Evolutionary conservation across 768 basidiomycete genomes (phyloP).

Genomic region (Ephemerocybe angulata): DNA sequence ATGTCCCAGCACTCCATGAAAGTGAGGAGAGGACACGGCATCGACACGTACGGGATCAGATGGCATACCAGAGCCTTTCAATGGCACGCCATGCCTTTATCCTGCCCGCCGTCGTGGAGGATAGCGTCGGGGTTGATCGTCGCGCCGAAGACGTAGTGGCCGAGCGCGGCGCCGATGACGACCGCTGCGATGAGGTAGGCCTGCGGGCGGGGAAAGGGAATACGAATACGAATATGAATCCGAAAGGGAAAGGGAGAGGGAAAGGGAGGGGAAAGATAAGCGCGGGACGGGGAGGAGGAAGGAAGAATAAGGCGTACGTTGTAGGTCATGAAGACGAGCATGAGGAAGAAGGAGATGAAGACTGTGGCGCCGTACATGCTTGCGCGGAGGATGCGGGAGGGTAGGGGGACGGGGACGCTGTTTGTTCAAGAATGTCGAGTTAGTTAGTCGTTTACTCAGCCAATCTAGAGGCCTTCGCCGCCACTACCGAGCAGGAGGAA

Average conservation of each 20-base stretch:
- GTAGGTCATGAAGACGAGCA: constrained; percentile 97
- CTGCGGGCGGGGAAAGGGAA: constrained; percentile 31
- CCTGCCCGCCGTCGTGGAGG: constrained; percentile 37
- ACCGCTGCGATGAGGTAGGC: constrained; percentile 84
- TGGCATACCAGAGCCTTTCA: no score
- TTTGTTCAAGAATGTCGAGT: neutral
- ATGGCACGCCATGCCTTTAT: constrained; percentile 80
- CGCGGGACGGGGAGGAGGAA: neutral
- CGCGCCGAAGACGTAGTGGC: constrained; percentile 74
- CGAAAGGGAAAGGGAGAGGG: no score
- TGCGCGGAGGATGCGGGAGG: constrained; percentile 57
- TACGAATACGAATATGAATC: neutral
- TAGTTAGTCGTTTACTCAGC: neutral
- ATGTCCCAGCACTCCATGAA: neutral
- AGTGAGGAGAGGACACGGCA: neutral
- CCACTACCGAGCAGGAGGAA: no score
- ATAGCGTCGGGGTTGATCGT: constrained; percentile 62
- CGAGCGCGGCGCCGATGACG: constrained; percentile 76
- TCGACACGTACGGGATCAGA: no score
- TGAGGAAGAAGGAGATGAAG: constrained; percentile 83
- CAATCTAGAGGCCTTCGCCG: no score
- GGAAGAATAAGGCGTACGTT: constrained; percentile 53
- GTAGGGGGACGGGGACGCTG: constrained; percentile 49
- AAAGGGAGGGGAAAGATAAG: constrained; percentile 2
- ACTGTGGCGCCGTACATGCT: constrained; percentile 70